phyloP scores from a whole-genome alignment of 2,329 filamentous ascomycete genomes.

The Didymella keratinophila region DNA sequence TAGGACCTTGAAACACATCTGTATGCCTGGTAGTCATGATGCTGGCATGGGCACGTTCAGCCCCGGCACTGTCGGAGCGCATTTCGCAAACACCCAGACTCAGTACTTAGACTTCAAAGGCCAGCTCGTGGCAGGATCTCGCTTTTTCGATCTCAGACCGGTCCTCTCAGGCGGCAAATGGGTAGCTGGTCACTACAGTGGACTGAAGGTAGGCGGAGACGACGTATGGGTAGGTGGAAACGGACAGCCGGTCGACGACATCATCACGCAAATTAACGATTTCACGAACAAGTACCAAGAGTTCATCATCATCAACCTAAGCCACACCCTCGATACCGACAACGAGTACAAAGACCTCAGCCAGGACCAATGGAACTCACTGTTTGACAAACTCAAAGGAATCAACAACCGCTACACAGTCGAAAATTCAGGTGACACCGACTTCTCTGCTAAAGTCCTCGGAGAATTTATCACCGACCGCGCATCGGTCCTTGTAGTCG shows the following conservation, averaged over 20 bases:
- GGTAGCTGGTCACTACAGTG: conserved; percentile 55
- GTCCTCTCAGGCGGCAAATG: conserved; percentile 52
- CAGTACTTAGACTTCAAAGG: conserved; percentile 57
- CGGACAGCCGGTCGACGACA: conserved; percentile 55
- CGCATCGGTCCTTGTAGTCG: conserved; percentile 49
- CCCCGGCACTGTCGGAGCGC: conserved; percentile 50
- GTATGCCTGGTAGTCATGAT: conserved; percentile 60
- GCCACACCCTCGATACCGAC: conserved; percentile 56
- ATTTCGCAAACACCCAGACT: conserved; percentile 55
- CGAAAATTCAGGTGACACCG: conserved; percentile 32
- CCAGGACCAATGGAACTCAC: conserved; percentile 52
- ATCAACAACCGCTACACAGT: conserved; percentile 53
- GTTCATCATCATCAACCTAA: conserved; percentile 58
- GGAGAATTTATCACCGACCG: conserved; percentile 50
- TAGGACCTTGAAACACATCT: conserved; percentile 55
- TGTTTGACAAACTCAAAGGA: conserved; percentile 54
- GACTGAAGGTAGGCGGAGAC: conserved; percentile 41
- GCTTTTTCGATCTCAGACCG: conserved; percentile 60
- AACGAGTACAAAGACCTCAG: conserved; percentile 50
- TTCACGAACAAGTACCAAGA: conserved; percentile 57
- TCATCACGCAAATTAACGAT: conserved; percentile 56
- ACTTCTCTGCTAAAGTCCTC: conserved; percentile 45
- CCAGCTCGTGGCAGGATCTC: conserved; percentile 57
- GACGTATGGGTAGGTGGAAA: conserved; percentile 55
- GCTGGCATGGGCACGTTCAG: conserved; percentile 58